These are phyloP conservation scores for Neurospora sublineolata DNA, from an alignment of 495 filamentous ascomycete genomes.

Conservation along the genomic window DNA sequence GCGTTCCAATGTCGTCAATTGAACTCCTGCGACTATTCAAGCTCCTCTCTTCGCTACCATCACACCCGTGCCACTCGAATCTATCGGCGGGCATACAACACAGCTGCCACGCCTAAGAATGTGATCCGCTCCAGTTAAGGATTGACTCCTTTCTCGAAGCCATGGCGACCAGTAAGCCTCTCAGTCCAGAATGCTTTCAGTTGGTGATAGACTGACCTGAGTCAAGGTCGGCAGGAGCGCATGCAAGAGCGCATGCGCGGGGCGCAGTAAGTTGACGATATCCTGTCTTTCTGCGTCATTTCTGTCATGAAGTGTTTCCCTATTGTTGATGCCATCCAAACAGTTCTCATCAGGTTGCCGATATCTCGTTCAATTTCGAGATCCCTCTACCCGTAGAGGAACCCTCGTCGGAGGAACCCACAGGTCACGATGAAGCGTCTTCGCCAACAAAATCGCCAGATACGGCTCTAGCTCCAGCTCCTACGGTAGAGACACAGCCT, in stretches of 20 bases:
- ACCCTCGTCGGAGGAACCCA: not conserved
- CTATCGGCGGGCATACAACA: not conserved
- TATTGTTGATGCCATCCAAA: slow-evolving; percentile 5
- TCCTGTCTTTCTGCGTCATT: not conserved
- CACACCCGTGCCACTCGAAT: not conserved
- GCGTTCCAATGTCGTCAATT: not conserved
- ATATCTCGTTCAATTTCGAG: slow-evolving; percentile 34
- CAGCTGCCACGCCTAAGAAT: not conserved
- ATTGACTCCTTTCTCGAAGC: not conserved
- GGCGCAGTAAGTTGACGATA: slow-evolving; percentile 25
- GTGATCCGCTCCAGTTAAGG: not conserved
- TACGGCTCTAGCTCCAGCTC: slow-evolving; percentile 1
- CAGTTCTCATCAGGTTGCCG: slow-evolving; percentile 35
- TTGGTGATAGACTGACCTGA: not conserved
- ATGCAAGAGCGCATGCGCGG: slow-evolving; percentile 41
- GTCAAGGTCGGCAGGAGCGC: slow-evolving; percentile 34
- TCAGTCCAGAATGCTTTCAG: not conserved
- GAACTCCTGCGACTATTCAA: not conserved
- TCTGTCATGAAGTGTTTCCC: not conserved
- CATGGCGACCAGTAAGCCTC: slow-evolving; percentile 18
- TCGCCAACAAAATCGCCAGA: slow-evolving; percentile 12
- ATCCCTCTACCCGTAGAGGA: slow-evolving; percentile 23
- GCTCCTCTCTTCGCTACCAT: not conserved
- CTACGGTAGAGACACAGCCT: not conserved
- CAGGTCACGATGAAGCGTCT: not conserved